Evolutionary conservation across 176 grass and related monocot species (phyloP).

Genomic region (Lolium multiflorum): DNA sequence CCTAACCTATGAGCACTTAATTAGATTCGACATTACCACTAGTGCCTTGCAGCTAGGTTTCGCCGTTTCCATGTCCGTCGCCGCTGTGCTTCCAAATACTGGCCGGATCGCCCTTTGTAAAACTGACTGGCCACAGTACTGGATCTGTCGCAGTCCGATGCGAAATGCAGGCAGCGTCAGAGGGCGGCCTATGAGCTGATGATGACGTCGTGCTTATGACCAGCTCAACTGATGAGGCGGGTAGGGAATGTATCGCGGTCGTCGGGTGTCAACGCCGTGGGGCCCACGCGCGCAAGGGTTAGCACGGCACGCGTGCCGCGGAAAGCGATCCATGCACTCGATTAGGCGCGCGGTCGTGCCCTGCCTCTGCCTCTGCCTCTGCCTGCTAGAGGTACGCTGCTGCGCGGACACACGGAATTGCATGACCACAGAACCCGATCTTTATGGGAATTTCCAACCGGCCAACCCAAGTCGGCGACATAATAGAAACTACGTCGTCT

Average conservation of each 20-base stretch:
- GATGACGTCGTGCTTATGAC: slow-evolving; percentile 17
- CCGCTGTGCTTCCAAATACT: background rate
- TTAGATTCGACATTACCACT: background rate
- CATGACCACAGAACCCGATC: background rate
- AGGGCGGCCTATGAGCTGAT: background rate
- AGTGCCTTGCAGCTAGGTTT: background rate
- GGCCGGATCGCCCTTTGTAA: too few species aligned
- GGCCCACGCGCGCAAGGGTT: background rate
- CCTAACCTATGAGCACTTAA: background rate
- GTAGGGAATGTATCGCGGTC: background rate
- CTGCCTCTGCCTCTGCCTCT: background rate
- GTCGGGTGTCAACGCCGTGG: background rate
- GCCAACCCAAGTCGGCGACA: too few species aligned
- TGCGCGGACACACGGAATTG: background rate
- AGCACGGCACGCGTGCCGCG: slow-evolving; percentile 7
- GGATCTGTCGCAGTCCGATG: background rate
- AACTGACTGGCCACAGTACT: too few species aligned
- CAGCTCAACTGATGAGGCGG: background rate
- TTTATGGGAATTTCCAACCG: too few species aligned
- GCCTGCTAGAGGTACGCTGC: background rate
- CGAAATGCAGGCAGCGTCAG: background rate
- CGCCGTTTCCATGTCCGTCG: background rate
- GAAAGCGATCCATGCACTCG: slow-evolving; percentile 34
- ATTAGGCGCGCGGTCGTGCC: slow-evolving; percentile 1
- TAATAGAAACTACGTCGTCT: too few species aligned